phyloP scores from a whole-genome alignment of 73 alveolate species.

The Diophrys sp. region DNA sequence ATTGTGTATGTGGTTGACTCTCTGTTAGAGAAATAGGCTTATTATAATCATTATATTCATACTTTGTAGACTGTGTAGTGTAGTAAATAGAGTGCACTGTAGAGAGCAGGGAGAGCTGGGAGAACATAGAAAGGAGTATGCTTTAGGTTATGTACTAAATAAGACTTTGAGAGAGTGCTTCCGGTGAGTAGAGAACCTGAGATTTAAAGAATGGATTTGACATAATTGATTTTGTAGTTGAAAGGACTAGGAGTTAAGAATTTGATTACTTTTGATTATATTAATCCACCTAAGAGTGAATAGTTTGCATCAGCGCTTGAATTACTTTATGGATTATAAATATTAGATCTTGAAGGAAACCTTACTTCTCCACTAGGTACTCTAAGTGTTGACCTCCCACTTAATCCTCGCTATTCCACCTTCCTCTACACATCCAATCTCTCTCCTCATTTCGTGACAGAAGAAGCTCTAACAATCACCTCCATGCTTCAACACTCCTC shows the following conservation, averaged over 20 bases:
- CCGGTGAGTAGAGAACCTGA: conserved; percentile 78
- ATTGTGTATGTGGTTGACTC: too few relatives aligned
- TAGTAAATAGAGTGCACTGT: conserved; percentile 41
- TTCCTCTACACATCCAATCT: conserved; percentile 78
- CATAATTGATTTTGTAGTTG: conserved; percentile 72
- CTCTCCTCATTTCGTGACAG: conserved; percentile 87
- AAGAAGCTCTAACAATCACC: conserved; percentile 84
- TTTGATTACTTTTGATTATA: conserved; percentile 74
- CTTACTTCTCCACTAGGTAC: conserved; percentile 76
- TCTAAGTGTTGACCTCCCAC: conserved; percentile 88
- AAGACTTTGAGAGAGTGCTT: conserved; percentile 58
- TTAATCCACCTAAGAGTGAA: conserved; percentile 78
- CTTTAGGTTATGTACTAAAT: conserved; percentile 79
- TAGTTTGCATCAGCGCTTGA: conserved; percentile 81
- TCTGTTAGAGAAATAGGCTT: too few relatives aligned
- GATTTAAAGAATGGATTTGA: conserved; percentile 73
- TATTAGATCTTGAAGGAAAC: conserved; percentile 80
- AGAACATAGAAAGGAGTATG: conserved; percentile 90
- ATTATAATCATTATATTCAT: too few relatives aligned
- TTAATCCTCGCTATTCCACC: conserved; percentile 85
- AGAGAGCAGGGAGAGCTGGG: conserved; percentile 93
- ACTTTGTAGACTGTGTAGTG: conserved; percentile 35
- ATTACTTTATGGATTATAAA: conserved; percentile 79
- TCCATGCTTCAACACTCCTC: conserved; percentile 77
- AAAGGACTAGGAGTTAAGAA: conserved; percentile 82